phyloP scores from a whole-genome alignment of 2,329 filamentous ascomycete genomes.

The Arthrinium puccinioides region DNA sequence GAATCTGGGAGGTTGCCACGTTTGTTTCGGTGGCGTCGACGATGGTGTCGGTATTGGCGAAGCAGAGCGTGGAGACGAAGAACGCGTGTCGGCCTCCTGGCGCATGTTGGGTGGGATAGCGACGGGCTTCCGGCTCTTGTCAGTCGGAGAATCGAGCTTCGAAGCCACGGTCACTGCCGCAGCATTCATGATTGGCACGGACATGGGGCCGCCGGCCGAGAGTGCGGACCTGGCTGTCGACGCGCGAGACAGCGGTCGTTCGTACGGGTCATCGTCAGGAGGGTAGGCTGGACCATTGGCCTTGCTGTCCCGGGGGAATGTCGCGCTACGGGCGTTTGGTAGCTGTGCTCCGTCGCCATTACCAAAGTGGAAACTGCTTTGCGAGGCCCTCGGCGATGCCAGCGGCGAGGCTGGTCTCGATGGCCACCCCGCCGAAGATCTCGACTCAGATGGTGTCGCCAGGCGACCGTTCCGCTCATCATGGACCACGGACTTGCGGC shows the following conservation, averaged over 20 bases:
- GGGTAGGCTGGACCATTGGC: conserved; percentile 5
- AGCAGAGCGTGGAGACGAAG: neutral
- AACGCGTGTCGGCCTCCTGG: neutral
- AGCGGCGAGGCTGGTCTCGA: conserved; percentile 17
- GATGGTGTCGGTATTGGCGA: conserved; percentile 13
- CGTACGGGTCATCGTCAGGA: conserved; percentile 12
- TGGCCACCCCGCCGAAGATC: conserved; percentile 10
- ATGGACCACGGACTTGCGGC: conserved; percentile 14
- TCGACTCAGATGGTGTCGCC: conserved; percentile 11
- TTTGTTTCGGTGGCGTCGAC: conserved; percentile 17
- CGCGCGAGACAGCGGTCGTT: conserved; percentile 14
- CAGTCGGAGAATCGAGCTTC: neutral
- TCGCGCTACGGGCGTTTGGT: conserved; percentile 18
- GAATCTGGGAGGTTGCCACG: conserved; percentile 40
- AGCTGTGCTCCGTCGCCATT: conserved; percentile 11
- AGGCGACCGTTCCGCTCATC: conserved; percentile 13
- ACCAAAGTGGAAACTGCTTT: conserved; percentile 10
- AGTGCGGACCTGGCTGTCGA: conserved; percentile 16
- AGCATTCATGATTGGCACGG: conserved; percentile 12
- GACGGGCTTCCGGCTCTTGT: neutral
- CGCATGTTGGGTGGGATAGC: neutral
- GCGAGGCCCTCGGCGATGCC: conserved; percentile 16
- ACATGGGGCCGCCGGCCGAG: conserved; percentile 8
- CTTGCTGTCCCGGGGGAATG: conserved; percentile 18
- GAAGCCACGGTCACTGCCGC: conserved; percentile 7